Evolutionary conservation across 2,329 filamentous ascomycete species (phyloP).

Genomic region (Diplodia mutila): DNA sequence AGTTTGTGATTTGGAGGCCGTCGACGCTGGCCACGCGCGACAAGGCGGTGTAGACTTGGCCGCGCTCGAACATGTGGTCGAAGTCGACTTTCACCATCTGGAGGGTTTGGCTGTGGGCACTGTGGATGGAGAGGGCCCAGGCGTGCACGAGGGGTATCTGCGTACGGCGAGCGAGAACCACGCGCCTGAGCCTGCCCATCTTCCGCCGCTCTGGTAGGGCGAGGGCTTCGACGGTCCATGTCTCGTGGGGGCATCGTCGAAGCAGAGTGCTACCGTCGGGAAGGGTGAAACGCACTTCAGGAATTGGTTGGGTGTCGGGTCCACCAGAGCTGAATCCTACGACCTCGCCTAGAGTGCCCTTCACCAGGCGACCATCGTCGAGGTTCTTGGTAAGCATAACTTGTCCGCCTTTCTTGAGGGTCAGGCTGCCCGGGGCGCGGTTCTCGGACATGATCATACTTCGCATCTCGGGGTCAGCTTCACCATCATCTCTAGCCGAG

Average conservation of each 20-base stretch:
- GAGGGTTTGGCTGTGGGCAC: conserved; percentile 65
- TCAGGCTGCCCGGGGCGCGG: not conserved
- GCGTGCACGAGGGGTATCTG: conserved; percentile 64
- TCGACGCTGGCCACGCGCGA: not conserved
- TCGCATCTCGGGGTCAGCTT: not conserved
- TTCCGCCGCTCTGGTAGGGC: not conserved
- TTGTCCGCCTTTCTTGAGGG: not conserved
- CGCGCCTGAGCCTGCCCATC: too few species aligned
- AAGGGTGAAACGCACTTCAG: not conserved
- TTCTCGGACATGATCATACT: fast-evolving
- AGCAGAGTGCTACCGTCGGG: not conserved
- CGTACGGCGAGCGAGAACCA: conserved; percentile 45
- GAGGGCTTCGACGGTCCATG: not conserved
- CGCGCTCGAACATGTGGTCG: conserved; percentile 55
- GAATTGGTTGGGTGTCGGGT: not conserved
- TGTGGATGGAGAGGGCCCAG: conserved; percentile 68
- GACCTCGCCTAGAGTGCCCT: not conserved
- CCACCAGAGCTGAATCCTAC: not conserved
- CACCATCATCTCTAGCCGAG: not conserved
- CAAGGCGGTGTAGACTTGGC: conserved; percentile 64
- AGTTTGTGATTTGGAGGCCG: not conserved
- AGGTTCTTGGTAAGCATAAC: not conserved
- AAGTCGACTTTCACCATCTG: conserved; percentile 62
- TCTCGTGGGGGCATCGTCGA: not conserved
- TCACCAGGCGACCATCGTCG: not conserved